Percentiles rank a stretch among this genome's conserved stretches.
These are phyloP conservation scores for Macrocystidia cucumis DNA, from an alignment of 1,284 basidiomycete genomes.

Conservation along the genomic window DNA sequence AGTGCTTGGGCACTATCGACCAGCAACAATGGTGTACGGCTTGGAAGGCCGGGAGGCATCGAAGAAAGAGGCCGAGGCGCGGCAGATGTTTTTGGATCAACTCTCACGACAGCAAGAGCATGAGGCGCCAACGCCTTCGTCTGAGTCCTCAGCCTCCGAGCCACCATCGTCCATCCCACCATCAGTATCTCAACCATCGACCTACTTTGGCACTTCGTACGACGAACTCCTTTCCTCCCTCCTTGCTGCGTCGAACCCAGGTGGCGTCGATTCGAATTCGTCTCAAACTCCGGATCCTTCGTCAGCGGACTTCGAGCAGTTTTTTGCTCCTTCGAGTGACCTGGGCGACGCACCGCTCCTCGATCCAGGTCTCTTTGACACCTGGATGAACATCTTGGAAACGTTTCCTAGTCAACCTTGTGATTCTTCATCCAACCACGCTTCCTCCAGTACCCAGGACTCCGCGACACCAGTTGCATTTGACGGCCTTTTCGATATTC, in stretches of 20 bases:
- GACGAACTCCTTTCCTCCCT: constrained; percentile 33
- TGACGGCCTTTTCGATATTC: no score
- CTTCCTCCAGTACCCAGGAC: no score
- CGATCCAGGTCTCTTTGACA: constrained; percentile 36
- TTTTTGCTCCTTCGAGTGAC: no score
- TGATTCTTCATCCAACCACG: constrained; percentile 12
- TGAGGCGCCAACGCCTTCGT: no score
- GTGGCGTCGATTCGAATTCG: background rate
- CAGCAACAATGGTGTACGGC: constrained; percentile 22
- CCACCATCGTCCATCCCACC: constrained; percentile 8
- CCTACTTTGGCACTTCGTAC: no score
- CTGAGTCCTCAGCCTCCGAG: constrained; percentile 7
- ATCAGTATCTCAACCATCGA: constrained; percentile 11
- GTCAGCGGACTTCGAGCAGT: no score
- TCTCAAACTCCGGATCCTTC: background rate
- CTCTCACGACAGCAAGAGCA: no score
- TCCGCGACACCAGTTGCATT: no score
- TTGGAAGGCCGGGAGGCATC: constrained; percentile 8
- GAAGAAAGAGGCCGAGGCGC: no score
- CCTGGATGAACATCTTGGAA: constrained; percentile 43
- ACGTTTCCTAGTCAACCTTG: constrained; percentile 26
- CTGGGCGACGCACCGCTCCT: no score
- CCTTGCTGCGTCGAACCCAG: constrained; percentile 16
- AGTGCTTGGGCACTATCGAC: constrained; percentile 26
- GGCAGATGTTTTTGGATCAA: no score